Evolutionary conservation across 768 basidiomycete species (phyloP).

Genomic region (Gautieria morchelliformis): DNA sequence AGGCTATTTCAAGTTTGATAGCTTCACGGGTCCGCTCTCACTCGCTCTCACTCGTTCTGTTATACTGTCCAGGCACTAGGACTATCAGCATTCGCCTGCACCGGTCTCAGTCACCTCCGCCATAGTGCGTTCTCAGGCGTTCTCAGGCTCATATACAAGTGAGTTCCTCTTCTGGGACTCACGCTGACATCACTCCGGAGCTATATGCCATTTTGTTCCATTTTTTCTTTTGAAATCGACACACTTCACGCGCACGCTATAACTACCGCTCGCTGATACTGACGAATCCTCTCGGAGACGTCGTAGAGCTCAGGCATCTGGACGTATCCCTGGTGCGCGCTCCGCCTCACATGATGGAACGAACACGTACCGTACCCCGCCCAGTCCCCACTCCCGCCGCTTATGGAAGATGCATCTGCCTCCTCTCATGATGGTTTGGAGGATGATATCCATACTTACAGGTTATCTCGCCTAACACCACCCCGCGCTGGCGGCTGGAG

Average conservation of each 20-base stretch:
- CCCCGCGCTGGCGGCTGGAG: no score
- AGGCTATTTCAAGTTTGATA: no score
- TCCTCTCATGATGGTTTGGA: no score
- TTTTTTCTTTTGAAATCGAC: neutral
- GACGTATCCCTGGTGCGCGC: conserved; percentile 3
- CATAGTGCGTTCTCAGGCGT: no score
- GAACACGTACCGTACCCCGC: neutral
- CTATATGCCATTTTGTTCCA: neutral
- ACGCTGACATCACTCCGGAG: neutral
- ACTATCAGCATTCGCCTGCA: no score
- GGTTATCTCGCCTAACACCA: no score
- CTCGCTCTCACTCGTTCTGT: no score
- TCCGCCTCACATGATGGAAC: conserved; percentile 5
- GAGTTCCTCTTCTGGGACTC: conserved; percentile 22
- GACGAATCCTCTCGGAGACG: neutral
- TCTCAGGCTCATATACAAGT: conserved; percentile 57
- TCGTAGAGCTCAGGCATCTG: conserved; percentile 6
- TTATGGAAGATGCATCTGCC: conserved; percentile 2
- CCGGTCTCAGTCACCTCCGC: no score
- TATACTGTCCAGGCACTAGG: no score
- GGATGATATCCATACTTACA: no score
- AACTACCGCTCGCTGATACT: neutral
- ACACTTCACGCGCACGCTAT: neutral
- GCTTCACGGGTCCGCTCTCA: no score
- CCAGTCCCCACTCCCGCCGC: neutral